Percentiles rank a stretch among this genome's conserved stretches.
Conservation (phyloP, 108 stramenopile species). For the Nitzschia sp. region DNA sequence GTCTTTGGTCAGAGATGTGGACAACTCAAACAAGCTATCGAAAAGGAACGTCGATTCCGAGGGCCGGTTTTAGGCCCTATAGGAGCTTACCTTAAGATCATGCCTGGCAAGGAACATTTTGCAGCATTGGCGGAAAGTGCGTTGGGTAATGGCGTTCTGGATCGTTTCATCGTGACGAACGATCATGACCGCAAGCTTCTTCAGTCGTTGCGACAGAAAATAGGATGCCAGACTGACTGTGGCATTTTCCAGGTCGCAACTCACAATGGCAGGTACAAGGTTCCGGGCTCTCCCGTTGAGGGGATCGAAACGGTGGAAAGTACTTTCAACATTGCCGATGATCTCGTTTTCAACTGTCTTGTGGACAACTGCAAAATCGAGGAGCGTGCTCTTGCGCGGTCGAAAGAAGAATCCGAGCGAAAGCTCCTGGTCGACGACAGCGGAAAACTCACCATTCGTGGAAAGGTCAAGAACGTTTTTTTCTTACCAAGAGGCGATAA, state of each 20-base stretch:
- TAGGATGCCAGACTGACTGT: constrained; percentile 73
- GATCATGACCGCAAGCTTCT: constrained; percentile 57
- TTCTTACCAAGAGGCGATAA: constrained; percentile 74
- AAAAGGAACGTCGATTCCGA: constrained; percentile 51
- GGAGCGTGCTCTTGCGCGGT: constrained; percentile 54
- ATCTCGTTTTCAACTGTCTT: constrained; percentile 81
- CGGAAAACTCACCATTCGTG: constrained; percentile 52
- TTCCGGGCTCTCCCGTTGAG: constrained; percentile 59
- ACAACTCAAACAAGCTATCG: constrained; percentile 36
- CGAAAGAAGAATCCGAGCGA: constrained; percentile 61
- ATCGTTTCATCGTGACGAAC: constrained; percentile 78
- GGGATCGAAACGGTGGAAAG: constrained; percentile 74
- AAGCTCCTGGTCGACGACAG: constrained; percentile 49
- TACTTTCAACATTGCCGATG: constrained; percentile 62
- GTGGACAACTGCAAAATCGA: constrained; percentile 75
- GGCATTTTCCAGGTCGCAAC: constrained; percentile 44
- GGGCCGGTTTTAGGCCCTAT: constrained; percentile 82
- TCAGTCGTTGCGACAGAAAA: constrained; percentile 52
- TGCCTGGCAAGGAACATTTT: constrained; percentile 77
- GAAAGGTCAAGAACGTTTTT: constrained; percentile 68
- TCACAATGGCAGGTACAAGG: constrained; percentile 44
- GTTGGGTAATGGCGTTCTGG: constrained; percentile 52
- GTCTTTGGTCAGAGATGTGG: constrained; percentile 66
- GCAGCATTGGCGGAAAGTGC: constrained; percentile 72
- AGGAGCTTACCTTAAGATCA: constrained; percentile 76